A percentile compares a stretch with the other conserved stretches of the same genome.
Evolutionary conservation across 768 basidiomycete species (phyloP).

Genomic region (Pisolithus tinctorius): DNA sequence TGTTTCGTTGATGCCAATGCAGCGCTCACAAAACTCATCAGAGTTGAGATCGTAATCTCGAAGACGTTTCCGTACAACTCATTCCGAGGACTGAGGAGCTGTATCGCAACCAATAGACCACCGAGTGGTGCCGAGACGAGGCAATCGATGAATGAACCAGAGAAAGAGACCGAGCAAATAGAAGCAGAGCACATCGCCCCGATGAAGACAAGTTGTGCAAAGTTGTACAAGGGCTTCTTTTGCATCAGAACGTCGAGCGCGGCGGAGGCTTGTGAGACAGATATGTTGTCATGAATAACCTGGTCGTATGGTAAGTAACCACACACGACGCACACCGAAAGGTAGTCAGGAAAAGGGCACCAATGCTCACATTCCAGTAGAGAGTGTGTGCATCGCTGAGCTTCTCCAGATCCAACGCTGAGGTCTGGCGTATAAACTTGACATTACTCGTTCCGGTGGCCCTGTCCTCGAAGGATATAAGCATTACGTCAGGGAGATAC

Average conservation of each 20-base stretch:
- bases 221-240: conserved; percentile 50
- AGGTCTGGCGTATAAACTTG: conserved; percentile 69
- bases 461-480: conserved; percentile 78
- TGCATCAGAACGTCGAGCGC: conserved; percentile 72
- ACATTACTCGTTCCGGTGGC: conserved; percentile 76
- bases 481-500: conserved; percentile 68
- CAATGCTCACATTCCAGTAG: conserved; percentile 59
- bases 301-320: conserved; percentile 16
- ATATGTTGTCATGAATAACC: conserved; percentile 81
- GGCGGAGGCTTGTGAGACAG: conserved; percentile 64
- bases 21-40: conserved; percentile 75
- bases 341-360: neutral
- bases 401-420: conserved; percentile 71
- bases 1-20: conserved; percentile 59
- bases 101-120: conserved; percentile 63
- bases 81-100: conserved; percentile 64
- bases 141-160: conserved; percentile 72
- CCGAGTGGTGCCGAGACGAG: conserved; percentile 71
- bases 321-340: neutral
- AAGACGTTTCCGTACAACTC: conserved; percentile 79
- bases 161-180: conserved; percentile 69
- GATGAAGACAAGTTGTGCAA: conserved; percentile 57
- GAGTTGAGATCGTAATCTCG: conserved; percentile 74
- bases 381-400: conserved; percentile 61
- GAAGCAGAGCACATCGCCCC: conserved; percentile 73